Evolutionary conservation across 805 yeast genomes (phyloP), one percentile per base, ranked within the genome.

Genomic region (Yarrowia keelungensis): DNA sequence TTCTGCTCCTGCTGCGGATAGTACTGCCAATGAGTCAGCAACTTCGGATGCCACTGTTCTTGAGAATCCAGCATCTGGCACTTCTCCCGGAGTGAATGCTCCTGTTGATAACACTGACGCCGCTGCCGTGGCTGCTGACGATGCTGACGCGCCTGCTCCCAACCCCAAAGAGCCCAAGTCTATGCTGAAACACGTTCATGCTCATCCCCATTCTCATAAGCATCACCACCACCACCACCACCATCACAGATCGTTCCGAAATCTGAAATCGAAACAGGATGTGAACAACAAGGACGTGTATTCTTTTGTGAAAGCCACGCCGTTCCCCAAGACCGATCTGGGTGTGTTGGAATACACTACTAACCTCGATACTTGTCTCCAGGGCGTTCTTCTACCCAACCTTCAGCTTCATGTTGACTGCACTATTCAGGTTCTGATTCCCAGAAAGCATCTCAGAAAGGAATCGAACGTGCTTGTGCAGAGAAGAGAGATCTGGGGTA

Each of bases 401-500:
- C 72, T 74, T 46, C 80, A 78, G 41, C 77, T 72, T 46, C 70
- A 73, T 39, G 71, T 72, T 58, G 81, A 81, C 69, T 71, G 78
- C 36, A 75, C 86, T 5, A 75, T 89, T 22, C 88, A 87, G 72
- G 79, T 89, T 35, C 82, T 86, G 69, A 81, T 89, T 14, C 86
- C 91, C n/a, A 75, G 76, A 67, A 70, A 80, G 54, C 82, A 79
- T 72, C 75, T 84, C 58, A 69, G 72, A n/a, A 74, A 78, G 8
- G 78, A 81, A 50, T 74, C 78, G 45, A 81, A 80, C 64, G 68
- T 72, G 8, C 81, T 79, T 39, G 81, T 86, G 64, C 81, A 79
- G 14, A 74, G 73, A 43, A 85, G 89, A 39, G 79, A 86, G 64
- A 83, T 92, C 1, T 94, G 98, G 98, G 99, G 99, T 1, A 85